Conservation (phyloP, 345 rosid genomes). For the Eucalyptus paniculata region DNA sequence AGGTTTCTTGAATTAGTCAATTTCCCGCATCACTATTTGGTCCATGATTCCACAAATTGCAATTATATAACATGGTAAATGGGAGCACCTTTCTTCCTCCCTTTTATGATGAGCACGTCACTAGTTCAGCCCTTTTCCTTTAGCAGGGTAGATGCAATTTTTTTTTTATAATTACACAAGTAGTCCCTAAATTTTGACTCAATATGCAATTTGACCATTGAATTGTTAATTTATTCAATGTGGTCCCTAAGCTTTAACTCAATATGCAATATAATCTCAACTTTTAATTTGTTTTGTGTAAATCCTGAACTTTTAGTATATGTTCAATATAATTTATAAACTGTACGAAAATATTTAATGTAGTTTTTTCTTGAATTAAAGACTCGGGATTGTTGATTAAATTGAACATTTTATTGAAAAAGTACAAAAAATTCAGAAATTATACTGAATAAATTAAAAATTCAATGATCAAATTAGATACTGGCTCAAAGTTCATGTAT, state of each 20-base stretch:
- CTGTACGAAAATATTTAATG: accelerated
- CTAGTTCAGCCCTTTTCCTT: not conserved
- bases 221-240: no score
- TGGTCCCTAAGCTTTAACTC: accelerated
- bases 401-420: no score
- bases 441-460: accelerated
- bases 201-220: accelerated
- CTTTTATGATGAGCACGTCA: not conserved
- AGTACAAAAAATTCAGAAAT: accelerated
- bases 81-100: not conserved
- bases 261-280: accelerated
- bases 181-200: accelerated
- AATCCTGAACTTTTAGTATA: accelerated
- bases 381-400: not conserved
- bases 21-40: no score
- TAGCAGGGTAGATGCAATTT: no score
- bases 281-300: accelerated
- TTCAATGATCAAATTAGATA: accelerated
- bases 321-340: accelerated
- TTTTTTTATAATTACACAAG: no score
- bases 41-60: not conserved
- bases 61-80: not conserved
- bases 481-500: no score
- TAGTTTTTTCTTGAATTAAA: accelerated
- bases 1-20: not conserved